These are phyloP conservation scores for Avena sativa DNA, from an alignment of 176 grass and related monocot genomes.

Conservation along the genomic window DNA sequence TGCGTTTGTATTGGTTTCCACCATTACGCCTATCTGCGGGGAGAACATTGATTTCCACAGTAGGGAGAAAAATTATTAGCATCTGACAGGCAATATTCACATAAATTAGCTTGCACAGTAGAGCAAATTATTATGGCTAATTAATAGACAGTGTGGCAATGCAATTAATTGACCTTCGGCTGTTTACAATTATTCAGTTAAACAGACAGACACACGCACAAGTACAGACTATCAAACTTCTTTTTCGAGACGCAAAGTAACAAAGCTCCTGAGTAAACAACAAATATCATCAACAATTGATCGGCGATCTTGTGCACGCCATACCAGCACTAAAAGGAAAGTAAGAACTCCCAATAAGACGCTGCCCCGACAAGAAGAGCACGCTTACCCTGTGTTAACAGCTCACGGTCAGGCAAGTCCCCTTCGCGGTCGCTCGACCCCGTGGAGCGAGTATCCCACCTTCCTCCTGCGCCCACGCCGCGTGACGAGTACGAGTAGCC, in stretches of 20 bases:
- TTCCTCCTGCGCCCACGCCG: slow-evolving; percentile 59
- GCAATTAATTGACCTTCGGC: background rate
- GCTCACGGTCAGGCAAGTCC: slow-evolving; percentile 63
- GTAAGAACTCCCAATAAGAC: background rate
- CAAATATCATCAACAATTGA: slow-evolving; percentile 20
- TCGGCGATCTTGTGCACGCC: background rate
- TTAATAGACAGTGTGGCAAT: slow-evolving; percentile 3
- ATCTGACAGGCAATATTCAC: too few relatives aligned
- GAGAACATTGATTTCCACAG: background rate
- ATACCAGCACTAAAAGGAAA: background rate
- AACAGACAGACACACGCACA: background rate
- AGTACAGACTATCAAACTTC: slow-evolving; percentile 16
- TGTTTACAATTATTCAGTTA: background rate
- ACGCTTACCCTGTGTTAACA: slow-evolving; percentile 56
- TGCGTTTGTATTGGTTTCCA: slow-evolving; percentile 65
- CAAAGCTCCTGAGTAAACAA: background rate
- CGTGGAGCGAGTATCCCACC: slow-evolving; percentile 86
- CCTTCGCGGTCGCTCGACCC: slow-evolving; percentile 70
- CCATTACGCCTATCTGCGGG: slow-evolving; percentile 67
- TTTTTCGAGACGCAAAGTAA: background rate
- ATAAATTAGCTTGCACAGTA: background rate
- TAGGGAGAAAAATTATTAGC: too few relatives aligned
- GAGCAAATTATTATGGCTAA: background rate
- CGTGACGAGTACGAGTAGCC: slow-evolving; percentile 53
- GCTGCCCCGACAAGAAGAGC: background rate